Conservation (phyloP, 495 filamentous ascomycete genomes). For the Penicillium roqueforti region DNA sequence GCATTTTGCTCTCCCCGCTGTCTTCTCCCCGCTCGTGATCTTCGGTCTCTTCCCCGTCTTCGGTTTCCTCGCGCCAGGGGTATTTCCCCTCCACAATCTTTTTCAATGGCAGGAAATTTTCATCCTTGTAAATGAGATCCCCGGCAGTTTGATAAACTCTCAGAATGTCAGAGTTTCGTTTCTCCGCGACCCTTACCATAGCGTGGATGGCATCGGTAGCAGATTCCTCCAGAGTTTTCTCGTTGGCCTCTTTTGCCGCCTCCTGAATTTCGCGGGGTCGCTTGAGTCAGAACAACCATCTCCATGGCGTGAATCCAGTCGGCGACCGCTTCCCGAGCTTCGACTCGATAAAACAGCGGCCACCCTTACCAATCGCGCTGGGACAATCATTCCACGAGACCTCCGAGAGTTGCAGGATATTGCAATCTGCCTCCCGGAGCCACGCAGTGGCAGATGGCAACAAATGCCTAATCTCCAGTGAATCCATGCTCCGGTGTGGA, state of each 20-base stretch:
- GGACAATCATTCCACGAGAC: slow-evolving; percentile 20
- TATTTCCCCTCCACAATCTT: background rate
- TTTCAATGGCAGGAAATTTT: background rate
- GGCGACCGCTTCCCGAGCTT: slow-evolving; percentile 10
- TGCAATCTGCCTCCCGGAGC: slow-evolving; percentile 6
- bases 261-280: slow-evolving; percentile 13
- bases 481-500: background rate
- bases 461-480: slow-evolving; percentile 11
- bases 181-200: slow-evolving; percentile 8
- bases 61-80: fast-evolving
- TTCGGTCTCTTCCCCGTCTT: background rate
- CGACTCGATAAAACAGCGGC: slow-evolving; percentile 4
- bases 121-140: slow-evolving; percentile 12
- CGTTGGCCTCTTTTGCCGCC: slow-evolving; percentile 7
- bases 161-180: slow-evolving; percentile 13
- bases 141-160: slow-evolving; percentile 11
- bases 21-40: background rate
- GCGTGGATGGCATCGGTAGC: slow-evolving; percentile 5
- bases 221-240: slow-evolving; percentile 9
- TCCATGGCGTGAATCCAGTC: slow-evolving; percentile 12
- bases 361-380: slow-evolving; percentile 7
- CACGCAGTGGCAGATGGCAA: slow-evolving; percentile 14
- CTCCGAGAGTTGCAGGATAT: slow-evolving; percentile 14
- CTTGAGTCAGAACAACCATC: slow-evolving; percentile 10
- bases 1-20: too few species aligned